phyloP scores from a whole-genome alignment of 2,329 filamentous ascomycete genomes.

The Aspergillus proliferans region DNA sequence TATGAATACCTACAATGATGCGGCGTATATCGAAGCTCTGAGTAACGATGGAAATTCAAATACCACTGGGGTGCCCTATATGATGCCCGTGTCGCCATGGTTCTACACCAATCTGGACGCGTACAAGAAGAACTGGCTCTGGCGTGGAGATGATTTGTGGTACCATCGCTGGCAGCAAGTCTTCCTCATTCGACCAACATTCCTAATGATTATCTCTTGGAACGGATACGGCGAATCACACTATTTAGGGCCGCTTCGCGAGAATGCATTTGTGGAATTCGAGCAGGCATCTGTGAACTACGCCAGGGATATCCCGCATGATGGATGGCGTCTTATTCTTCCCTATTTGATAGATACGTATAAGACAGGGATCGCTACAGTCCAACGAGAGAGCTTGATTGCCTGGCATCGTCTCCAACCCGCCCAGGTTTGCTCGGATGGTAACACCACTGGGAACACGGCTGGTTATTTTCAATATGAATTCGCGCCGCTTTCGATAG shows the following conservation, averaged over 20 bases:
- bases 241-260: constrained; percentile 49
- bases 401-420: constrained; percentile 22
- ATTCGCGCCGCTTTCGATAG: constrained; percentile 9
- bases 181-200: constrained; percentile 45
- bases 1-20: constrained; percentile 33
- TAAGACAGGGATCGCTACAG: constrained; percentile 23
- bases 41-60: background rate
- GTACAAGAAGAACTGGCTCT: constrained; percentile 59
- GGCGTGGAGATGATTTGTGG: constrained; percentile 56
- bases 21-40: constrained; percentile 34
- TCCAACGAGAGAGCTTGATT: constrained; percentile 19
- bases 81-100: constrained; percentile 54
- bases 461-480: constrained; percentile 20
- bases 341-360: constrained; percentile 33
- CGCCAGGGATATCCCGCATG: constrained; percentile 22
- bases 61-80: constrained; percentile 34
- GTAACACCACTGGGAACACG: constrained; percentile 22
- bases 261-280: constrained; percentile 38
- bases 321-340: constrained; percentile 26
- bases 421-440: constrained; percentile 10
- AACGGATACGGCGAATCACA: constrained; percentile 59
- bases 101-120: constrained; percentile 52
- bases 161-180: constrained; percentile 53
- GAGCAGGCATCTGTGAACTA: constrained; percentile 37
- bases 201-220: constrained; percentile 54